Evolutionary conservation across 768 basidiomycete genomes (phyloP), one percentile per base, ranked within the genome.

Genomic region (Daedaleopsis sinensis): DNA sequence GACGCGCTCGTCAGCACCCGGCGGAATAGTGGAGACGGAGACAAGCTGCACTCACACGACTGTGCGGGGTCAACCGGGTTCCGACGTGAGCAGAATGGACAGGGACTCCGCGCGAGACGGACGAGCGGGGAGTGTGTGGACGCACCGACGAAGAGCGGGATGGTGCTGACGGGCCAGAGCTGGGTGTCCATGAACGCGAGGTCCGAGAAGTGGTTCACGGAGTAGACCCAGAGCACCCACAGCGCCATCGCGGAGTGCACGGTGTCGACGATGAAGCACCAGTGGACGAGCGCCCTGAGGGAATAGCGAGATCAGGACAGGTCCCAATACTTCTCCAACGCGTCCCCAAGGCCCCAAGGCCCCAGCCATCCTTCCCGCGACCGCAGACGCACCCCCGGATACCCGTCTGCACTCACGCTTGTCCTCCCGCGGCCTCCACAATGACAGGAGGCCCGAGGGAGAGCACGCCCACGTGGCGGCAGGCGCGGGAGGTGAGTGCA

Each of bases 111-210:
- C n/a, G 38, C 16, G 35, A 19, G 13, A n/a, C 46, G 46, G 46
- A 57, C 15, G n/a, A 32, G 39, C 5, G 3, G 55, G 23, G 54
- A 37, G 18, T n/a, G 47, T 5, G n/a, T 15, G 18, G 18, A 43
- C 57, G 37, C 8, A 52, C 57, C 57, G 9, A 38, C 50, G 27
- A 58, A 58, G 37, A 58, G 36, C 27, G 57, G 57, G 5, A 24
- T 19, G 18, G 50, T 21, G 50, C 37, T 27, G 12, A 58, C 36
- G 3, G 50, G 39, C 49, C 49, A 58, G 3, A 44, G 50, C 3
- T 38, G 18, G 0, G 6, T 24, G 15, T 23, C 11, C n/a, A 51
- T 6, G 23, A 21, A 58, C n/a, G 23, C 38, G 10, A 16, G 10
- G 37, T 58, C 35, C 23, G 48, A 37, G 35, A 58, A 58, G 39